phyloP scores from a whole-genome alignment of 73 alveolate genomes.

The Uronychia binucleata region DNA sequence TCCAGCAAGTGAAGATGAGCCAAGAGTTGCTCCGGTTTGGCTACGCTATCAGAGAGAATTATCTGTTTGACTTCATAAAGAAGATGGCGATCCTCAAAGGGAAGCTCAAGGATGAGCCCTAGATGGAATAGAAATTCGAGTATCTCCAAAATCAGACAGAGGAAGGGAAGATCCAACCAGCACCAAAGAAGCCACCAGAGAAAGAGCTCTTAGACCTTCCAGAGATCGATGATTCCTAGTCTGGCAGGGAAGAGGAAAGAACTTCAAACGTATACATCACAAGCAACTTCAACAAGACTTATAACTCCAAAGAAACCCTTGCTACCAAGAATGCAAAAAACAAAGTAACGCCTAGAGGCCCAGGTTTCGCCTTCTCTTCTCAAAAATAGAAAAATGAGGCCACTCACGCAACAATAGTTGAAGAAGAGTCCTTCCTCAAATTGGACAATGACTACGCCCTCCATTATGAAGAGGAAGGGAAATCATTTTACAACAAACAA shows the following conservation, averaged over 20 bases:
- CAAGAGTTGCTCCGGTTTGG: background rate
- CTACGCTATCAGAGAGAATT: conserved; percentile 8
- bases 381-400: background rate
- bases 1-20: background rate
- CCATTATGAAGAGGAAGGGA: background rate
- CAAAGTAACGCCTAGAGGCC: background rate
- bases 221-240: background rate
- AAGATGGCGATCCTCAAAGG: conserved; percentile 11
- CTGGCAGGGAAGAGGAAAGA: background rate
- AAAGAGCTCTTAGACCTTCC: too few species aligned
- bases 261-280: background rate
- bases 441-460: background rate
- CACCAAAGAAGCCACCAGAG: too few species aligned
- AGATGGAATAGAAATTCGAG: background rate
- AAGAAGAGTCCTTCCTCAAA: background rate
- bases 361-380: too few species aligned
- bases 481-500: conserved; percentile 10
- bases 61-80: conserved; percentile 20
- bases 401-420: background rate
- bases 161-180: background rate
- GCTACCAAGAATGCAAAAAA: background rate
- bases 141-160: background rate
- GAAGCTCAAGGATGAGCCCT: background rate
- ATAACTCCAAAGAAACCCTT: background rate
- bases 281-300: background rate